Evolutionary conservation across 108 stramenopile genomes (phyloP), one percentile per base, ranked within the genome.

Genomic region (Fragilaria crotonensis): DNA sequence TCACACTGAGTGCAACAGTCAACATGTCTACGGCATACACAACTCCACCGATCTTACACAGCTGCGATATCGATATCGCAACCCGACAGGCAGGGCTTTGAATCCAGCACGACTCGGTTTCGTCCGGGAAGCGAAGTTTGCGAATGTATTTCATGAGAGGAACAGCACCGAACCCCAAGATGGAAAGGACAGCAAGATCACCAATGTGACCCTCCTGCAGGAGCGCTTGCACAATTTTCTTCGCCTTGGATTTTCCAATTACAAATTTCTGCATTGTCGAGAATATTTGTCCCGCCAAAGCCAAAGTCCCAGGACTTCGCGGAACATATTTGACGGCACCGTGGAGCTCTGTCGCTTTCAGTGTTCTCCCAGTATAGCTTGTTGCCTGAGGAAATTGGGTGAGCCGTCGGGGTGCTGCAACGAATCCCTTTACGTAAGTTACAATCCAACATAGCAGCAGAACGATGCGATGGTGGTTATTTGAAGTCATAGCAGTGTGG

Each of bases 271-370:
- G 36, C 7, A 41, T 41, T 14, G 36, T 41, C 7, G 36, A 41
- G 36, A 41, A 41, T 11, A 36, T 33, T 33, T 14, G 21, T 7
- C 56, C 21, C 19, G 62, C 54, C 71, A 65, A 72, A 11, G 61
- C 71, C 47, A 68, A 49, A 11, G 36, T 41, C 14, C 36, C 36
- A 14, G 36, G 36, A 14, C 36, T 41, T 14, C 36, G 7, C 11
- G 36, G 7, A 7, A 41, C 36, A 14, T 41, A 41, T 41, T 41
- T 41, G 11, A 41, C 36, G 7, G 36, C 36, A 14, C 36, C 36
- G 14, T 41, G 36, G 7, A 41, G 14, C 14, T 41, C 14, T 41
- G 36, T 41, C 7, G 14, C 36, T 11, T 41, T 7, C 36, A 50
- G 18, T n/a, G n/a, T n/a, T n/a, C n/a, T n/a, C n/a, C n/a, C n/a